A percentile compares a stretch with the other conserved stretches of the same genome.
Evolutionary conservation across 768 basidiomycete genomes (phyloP).

Genomic region (Naematelia encephala): DNA sequence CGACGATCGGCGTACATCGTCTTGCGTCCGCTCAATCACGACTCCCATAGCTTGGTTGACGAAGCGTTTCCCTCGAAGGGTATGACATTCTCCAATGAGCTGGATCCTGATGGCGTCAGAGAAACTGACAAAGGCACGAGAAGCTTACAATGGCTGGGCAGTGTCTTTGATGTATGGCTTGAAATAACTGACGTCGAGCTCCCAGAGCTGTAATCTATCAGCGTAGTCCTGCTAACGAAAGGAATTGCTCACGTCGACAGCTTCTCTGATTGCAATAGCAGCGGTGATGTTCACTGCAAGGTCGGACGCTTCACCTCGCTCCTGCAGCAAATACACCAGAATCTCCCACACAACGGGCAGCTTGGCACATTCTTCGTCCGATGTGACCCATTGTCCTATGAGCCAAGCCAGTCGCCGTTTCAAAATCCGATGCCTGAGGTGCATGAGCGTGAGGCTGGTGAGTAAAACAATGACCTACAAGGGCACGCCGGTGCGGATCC

Average conservation of each 20-base stretch:
- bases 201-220: constrained; percentile 38
- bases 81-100: constrained; percentile 39
- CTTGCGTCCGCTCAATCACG: constrained; percentile 43
- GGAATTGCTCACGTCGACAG: constrained; percentile 67
- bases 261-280: constrained; percentile 71
- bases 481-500: constrained; percentile 31
- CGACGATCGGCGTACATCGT: constrained; percentile 25
- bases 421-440: constrained; percentile 74
- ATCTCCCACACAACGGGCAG: constrained; percentile 72
- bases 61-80: constrained; percentile 44
- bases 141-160: constrained; percentile 37
- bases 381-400: constrained; percentile 75
- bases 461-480: constrained; percentile 31
- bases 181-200: constrained; percentile 45
- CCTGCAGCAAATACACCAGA: constrained; percentile 67
- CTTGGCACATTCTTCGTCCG: constrained; percentile 60
- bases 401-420: constrained; percentile 96
- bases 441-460: too few relatives aligned
- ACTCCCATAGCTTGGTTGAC: constrained; percentile 45
- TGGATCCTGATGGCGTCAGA: constrained; percentile 30
- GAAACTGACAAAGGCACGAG: neutral
- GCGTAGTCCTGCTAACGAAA: neutral
- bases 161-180: constrained; percentile 40
- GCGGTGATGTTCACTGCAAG: constrained; percentile 82
- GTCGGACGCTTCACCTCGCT: constrained; percentile 69